Evolutionary conservation across 176 grass and related monocot species (phyloP), one percentile per base, ranked within the genome.

Genomic region (Aegilops sharonensis): DNA sequence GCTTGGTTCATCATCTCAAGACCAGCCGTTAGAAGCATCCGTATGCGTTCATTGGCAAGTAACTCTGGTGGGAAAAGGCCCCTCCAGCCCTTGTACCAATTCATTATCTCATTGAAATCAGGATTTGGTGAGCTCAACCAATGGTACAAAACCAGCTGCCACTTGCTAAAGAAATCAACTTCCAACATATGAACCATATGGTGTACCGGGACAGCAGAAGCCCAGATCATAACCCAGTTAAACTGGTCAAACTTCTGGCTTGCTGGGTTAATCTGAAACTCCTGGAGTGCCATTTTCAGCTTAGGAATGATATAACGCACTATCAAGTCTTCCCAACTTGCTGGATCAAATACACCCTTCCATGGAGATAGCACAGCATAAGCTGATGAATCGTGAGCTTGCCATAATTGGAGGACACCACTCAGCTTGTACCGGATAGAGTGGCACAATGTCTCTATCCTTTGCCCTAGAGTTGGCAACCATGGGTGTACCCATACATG

Each of bases 1-100:
- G 87, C 95, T 78, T 90, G 89, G 81, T 95, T 91, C 93, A 98
- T 98, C 95, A 95, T 98, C 80, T 95, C 93, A 71, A 98, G 89
- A 57, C 95, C 91, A 52, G 83, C 43, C 7, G 79, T 95, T 57
- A 98, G 61, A 39, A 98, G 85, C 80, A 90, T 83, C 25, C 91
- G 72, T 77, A 95, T 91, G 62, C 93, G 87, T 76, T 95, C 92
- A 80, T 95, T 93, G 59, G 95, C 91, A 12, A 97, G 92, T 47
- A 97, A 89, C 39, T 98, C 91, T 43, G 86, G 85, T 15, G 95
- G 95, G 5, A 98, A 98, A 78, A 87, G 81, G 0, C 85, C 89
- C 85, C 94, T 97, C 95, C 92, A 97, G 24, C 92, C 92, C 75
- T 88, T 90, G 21, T 97, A 97, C 95, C 95, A 95, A 75, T 93